These are phyloP conservation scores for Arabidopsis hybrid DNA, from an alignment of 441 rosid species.

Conservation along the genomic window DNA sequence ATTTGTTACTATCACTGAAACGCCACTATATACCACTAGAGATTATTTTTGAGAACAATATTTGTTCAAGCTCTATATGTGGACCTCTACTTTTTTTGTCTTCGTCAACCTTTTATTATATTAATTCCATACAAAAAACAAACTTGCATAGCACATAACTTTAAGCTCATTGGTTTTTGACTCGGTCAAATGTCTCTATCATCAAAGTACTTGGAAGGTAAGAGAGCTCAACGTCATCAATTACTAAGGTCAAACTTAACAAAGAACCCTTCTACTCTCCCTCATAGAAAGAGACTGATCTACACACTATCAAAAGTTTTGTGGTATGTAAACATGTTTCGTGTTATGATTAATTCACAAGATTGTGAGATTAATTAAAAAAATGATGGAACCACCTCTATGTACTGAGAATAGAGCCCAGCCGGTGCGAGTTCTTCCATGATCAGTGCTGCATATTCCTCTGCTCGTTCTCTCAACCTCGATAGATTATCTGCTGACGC, in stretches of 20 bases:
- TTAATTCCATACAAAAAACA: conserved; percentile 3
- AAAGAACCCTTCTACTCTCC: conserved; percentile 32
- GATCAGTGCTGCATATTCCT: conserved; percentile 75
- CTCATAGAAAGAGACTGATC: conserved; percentile 23
- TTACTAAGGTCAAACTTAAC: conserved; percentile 30
- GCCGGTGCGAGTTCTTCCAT: conserved; percentile 69
- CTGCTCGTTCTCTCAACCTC: conserved; percentile 75
- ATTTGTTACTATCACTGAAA: background rate
- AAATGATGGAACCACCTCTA: conserved; percentile 61
- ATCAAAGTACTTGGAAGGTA: conserved; percentile 26
- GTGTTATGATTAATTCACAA: conserved; percentile 17
- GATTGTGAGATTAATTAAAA: background rate
- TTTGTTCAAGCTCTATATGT: background rate
- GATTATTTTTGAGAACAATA: background rate
- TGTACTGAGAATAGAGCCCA: conserved; percentile 53
- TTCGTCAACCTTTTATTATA: conserved; percentile 15
- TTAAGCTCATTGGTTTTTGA: conserved; percentile 39
- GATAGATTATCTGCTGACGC: conserved; percentile 74
- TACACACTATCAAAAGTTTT: conserved; percentile 4
- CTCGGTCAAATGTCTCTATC: conserved; percentile 36
- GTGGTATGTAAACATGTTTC: conserved; percentile 5
- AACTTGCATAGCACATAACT: conserved; percentile 30
- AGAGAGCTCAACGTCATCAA: conserved; percentile 28
- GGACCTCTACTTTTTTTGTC: conserved; percentile 23
- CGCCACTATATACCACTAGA: conserved; percentile 12